Conservation (phyloP, 345 rosid genomes). For the Erysimum cheiranthoides region DNA sequence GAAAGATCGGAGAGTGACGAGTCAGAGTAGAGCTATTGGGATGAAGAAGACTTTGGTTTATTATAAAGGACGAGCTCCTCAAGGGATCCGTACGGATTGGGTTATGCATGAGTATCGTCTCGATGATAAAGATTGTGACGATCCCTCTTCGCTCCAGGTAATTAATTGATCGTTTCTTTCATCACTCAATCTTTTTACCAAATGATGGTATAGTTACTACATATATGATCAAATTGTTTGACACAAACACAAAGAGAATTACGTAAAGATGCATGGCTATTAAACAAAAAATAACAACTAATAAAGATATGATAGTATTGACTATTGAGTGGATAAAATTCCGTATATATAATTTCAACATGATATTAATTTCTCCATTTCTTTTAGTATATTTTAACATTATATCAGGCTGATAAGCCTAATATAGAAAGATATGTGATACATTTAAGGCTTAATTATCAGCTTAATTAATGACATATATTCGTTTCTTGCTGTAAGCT, state of each 20-base stretch:
- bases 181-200: background rate
- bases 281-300: background rate
- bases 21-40: conserved; percentile 75
- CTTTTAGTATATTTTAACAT: background rate
- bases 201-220: conserved; percentile 2
- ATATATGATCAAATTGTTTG: background rate
- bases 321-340: background rate
- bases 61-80: conserved; percentile 91
- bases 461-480: conserved; percentile 43
- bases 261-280: conserved; percentile 29
- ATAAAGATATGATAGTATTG: background rate
- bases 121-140: conserved; percentile 83
- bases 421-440: background rate
- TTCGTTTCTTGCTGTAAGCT: conserved; percentile 68
- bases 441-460: background rate
- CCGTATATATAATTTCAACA: background rate
- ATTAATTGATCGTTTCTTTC: conserved; percentile 46
- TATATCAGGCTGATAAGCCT: background rate
- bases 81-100: conserved; percentile 89
- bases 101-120: conserved; percentile 97
- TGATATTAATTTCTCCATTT: background rate
- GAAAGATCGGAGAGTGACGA: conserved; percentile 75
- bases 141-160: conserved; percentile 82
- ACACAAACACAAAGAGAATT: background rate
- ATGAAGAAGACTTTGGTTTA: conserved; percentile 97